Evolutionary conservation across 2,329 filamentous ascomycete species (phyloP).

Genomic region (Diaporthe vaccinii): DNA sequence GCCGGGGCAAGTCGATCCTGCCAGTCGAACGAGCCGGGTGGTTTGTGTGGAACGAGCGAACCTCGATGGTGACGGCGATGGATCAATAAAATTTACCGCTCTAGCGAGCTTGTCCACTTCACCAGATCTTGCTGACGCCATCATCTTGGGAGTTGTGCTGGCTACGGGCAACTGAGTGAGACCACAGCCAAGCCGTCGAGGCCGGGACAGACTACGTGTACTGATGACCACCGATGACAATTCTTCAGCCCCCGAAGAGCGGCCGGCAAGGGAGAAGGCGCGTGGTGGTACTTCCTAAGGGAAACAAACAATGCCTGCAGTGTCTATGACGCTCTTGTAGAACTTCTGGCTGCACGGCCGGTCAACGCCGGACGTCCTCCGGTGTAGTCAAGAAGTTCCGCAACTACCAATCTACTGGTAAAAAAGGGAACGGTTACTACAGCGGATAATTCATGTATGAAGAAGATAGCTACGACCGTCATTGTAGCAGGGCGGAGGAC

Average conservation of each 20-base stretch:
- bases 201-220: background rate
- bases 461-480: background rate
- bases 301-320: fast-evolving
- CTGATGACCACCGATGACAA: background rate
- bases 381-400: background rate
- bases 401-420: background rate
- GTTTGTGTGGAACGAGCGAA: constrained; percentile 20
- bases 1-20: background rate
- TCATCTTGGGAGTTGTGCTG: background rate
- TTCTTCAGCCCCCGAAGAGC: background rate
- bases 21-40: constrained; percentile 27
- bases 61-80: background rate
- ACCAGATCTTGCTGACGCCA: background rate
- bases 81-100: background rate
- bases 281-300: no score
- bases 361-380: background rate
- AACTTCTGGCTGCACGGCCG: background rate
- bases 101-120: no score
- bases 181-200: background rate
- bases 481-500: no score
- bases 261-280: no score
- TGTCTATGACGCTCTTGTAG: background rate
- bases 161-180: background rate
- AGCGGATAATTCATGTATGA: fast-evolving
- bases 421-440: background rate